These are phyloP conservation scores for Phytophthora palmivora DNA, from an alignment of 352 stramenopile genomes.

Conservation along the genomic window DNA sequence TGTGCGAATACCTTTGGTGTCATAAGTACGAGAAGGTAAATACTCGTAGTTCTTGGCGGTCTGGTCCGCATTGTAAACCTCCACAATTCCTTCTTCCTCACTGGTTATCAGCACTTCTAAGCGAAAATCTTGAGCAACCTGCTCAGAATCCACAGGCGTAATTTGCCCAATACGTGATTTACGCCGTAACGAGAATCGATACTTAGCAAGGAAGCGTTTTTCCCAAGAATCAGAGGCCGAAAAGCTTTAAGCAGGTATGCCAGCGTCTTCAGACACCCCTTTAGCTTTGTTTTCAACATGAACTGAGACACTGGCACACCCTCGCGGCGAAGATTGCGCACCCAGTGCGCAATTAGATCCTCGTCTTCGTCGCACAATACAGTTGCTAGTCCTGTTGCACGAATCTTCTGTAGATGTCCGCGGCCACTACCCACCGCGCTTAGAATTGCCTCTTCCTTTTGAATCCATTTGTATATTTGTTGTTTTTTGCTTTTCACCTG, in stretches of 20 bases:
- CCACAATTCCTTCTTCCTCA: neutral
- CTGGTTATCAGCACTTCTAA: too few relatives aligned
- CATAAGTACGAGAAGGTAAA: slow-evolving; percentile 24
- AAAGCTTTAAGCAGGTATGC: too few relatives aligned
- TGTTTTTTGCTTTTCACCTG: too few relatives aligned
- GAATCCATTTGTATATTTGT: too few relatives aligned
- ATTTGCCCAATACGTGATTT: slow-evolving; percentile 11
- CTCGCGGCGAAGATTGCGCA: too few relatives aligned
- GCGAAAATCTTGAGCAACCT: neutral
- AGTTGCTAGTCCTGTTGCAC: neutral
- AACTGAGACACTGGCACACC: too few relatives aligned
- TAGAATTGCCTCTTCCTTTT: neutral
- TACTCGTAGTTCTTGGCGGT: slow-evolving; percentile 36
- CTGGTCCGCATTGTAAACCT: slow-evolving; percentile 31
- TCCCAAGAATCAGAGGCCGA: too few relatives aligned
- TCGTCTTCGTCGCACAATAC: too few relatives aligned
- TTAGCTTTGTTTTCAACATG: too few relatives aligned
- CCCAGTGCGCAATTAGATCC: too few relatives aligned
- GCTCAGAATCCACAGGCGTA: neutral
- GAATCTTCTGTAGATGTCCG: neutral
- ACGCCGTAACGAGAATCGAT: slow-evolving; percentile 1
- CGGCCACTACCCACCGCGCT: neutral
- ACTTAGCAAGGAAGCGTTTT: slow-evolving; percentile 10
- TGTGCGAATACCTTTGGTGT: slow-evolving; percentile 5
- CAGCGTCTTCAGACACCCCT: too few relatives aligned